Base-by-base conservation (phyloP, 129 eudicot species). In the Chrysanthemum seticuspe region DNA sequence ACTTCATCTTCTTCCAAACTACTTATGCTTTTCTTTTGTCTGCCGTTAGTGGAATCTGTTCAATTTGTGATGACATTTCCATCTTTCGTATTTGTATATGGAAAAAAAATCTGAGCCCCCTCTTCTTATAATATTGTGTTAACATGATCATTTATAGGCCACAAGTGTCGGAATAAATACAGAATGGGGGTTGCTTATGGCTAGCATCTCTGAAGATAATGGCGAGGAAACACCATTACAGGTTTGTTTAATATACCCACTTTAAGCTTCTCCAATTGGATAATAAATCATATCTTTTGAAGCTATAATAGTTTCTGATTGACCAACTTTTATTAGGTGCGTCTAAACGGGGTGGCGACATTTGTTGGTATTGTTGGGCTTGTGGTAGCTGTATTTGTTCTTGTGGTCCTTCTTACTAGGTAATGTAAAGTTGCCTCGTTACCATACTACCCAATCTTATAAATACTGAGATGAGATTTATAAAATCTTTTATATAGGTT, bases 131-230 rank as follows among this genome's bases (percentile, higher is more conserved):
- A 21, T 72, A 16, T 13, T 68, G 18, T 21, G 49, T 62, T 78
- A 5, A 19, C 15, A 54, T n/a, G 29, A 72, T 19, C 62, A 21
- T 77, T 71, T 48, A 58, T 79, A 93, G 98, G 97, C 89, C 25
- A 90, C 97, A n/a, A 79, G 90, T 72, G 98, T 93, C 75, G 98
- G 98, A 51, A 84, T 90, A 74, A 86, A 90, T 79, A 93, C 98
- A 49, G 98, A 93, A 74, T 93, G 98, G 98, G 98, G 98, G 73
- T 79, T 93, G 81, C 95, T 93, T 50, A 93, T 93, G 98, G 97
- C 98, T 40, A 93, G 98, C 76, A 93, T 93, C 54, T 89, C 98
- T 14, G 98, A 93, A 83, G 98, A 93, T 66, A 93, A 88, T 55
- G 98, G 97, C 25, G 98, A 93, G 74, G 98, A 93, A 84, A 93